Percentiles rank a stretch among this genome's conserved stretches.
Evolutionary conservation across 2,329 filamentous ascomycete species (phyloP).

Genomic region (Colletotrichum tofieldiae): DNA sequence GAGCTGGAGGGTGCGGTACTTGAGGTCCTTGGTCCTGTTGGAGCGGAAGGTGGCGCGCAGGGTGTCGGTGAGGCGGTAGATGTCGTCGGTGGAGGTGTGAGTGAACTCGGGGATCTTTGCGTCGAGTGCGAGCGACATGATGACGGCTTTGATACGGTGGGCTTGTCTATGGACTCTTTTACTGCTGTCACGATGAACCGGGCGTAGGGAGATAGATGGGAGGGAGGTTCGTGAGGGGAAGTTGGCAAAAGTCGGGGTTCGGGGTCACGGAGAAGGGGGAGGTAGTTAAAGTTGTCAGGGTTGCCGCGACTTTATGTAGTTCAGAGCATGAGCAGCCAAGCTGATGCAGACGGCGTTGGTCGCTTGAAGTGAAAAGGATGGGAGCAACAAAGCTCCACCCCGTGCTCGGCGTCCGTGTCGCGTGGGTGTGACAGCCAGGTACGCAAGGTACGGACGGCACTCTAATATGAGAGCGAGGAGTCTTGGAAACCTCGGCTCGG

Average conservation of each 20-base stretch:
- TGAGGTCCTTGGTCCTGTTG: constrained; percentile 85
- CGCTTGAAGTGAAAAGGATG: constrained; percentile 34
- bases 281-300: constrained; percentile 19
- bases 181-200: constrained; percentile 13
- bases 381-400: constrained; percentile 37
- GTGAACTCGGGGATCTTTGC: constrained; percentile 66
- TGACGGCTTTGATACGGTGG: constrained; percentile 20
- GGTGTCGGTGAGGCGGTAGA: constrained; percentile 72
- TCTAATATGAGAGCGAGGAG: constrained; percentile 11
- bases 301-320: constrained; percentile 38
- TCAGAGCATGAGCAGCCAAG: constrained; percentile 34
- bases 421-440: constrained; percentile 19
- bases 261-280: constrained; percentile 10
- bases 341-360: constrained; percentile 22
- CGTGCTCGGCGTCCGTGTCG: constrained; percentile 38
- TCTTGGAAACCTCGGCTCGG: constrained; percentile 19
- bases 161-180: constrained; percentile 12
- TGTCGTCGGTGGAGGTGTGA: constrained; percentile 76
- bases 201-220: constrained; percentile 19
- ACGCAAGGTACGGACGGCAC: neutral
- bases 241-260: constrained; percentile 27
- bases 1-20: constrained; percentile 88
- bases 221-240: constrained; percentile 40
- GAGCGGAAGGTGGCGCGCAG: constrained; percentile 81
- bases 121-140: constrained; percentile 56